Evolutionary conservation across 208 protist species (phyloP).

Genomic region (Willaertia magna): DNA sequence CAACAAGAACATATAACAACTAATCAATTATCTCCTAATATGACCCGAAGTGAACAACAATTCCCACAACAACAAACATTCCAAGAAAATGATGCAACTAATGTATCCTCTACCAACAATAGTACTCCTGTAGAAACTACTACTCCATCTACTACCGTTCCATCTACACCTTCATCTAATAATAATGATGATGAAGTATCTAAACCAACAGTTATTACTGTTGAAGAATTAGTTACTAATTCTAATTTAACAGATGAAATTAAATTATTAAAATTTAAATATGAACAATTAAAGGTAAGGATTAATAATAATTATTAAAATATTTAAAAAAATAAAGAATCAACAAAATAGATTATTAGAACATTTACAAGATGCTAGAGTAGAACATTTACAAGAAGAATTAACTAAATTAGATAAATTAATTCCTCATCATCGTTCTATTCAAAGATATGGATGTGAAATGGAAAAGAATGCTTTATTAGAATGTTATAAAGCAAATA

Average conservation of each 20-base stretch:
- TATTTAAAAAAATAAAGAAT: neutral
- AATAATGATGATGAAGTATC: neutral
- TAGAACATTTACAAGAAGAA: neutral
- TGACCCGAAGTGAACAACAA: neutral
- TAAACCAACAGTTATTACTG: neutral
- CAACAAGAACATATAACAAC: neutral
- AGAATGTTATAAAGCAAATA: neutral
- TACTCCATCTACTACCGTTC: neutral
- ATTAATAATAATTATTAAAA: neutral
- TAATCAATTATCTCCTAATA: neutral
- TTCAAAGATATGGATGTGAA: neutral
- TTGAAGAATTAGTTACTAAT: neutral
- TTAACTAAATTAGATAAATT: neutral
- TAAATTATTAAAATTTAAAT: neutral
- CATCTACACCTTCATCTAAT: neutral
- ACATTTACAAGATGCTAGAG: neutral
- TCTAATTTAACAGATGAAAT: neutral
- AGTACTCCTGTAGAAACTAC: neutral
- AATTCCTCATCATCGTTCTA: neutral
- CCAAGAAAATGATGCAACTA: neutral
- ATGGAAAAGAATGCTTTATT: neutral
- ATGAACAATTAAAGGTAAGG: neutral
- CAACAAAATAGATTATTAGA: neutral
- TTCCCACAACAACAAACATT: neutral
- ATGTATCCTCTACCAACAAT: neutral